Percentiles rank a stretch among this genome's conserved stretches.
Conservation (phyloP, 2,329 filamentous ascomycete genomes). For the Plectosphaerella cucumerina region DNA sequence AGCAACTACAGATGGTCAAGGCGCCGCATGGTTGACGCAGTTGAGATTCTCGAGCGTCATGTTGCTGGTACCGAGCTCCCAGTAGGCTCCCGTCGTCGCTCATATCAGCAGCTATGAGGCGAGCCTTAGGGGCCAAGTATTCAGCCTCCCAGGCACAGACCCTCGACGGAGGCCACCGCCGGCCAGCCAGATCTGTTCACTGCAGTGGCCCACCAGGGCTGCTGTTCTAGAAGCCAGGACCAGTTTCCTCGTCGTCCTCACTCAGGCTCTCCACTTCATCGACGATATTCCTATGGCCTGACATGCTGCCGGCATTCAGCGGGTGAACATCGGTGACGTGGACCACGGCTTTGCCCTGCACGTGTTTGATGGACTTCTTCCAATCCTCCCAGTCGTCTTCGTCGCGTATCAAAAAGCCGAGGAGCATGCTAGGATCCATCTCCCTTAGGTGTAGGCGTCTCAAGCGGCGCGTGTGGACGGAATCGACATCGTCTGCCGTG, state of each 20-base stretch:
- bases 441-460: slow-evolving; percentile 80
- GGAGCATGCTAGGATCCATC: slow-evolving; percentile 97
- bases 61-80: too few species aligned
- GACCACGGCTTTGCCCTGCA: slow-evolving; percentile 80
- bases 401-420: slow-evolving; percentile 82
- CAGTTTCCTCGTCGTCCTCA: slow-evolving; percentile 47
- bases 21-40: neutral
- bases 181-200: too few species aligned
- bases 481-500: slow-evolving; percentile 68
- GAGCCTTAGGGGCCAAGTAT: too few species aligned
- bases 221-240: slow-evolving; percentile 18
- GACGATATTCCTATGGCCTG: slow-evolving; percentile 68
- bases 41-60: too few species aligned
- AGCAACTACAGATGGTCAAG: neutral
- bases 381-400: slow-evolving; percentile 82
- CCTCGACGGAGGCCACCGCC: too few species aligned
- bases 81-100: too few species aligned
- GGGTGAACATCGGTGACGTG: slow-evolving; percentile 74
- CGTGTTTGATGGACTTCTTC: slow-evolving; percentile 70
- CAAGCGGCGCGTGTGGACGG: slow-evolving; percentile 83
- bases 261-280: slow-evolving; percentile 90
- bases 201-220: neutral
- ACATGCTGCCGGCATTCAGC: slow-evolving; percentile 42
- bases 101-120: too few species aligned
- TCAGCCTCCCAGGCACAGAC: too few species aligned